phyloP scores from a whole-genome alignment of 768 basidiomycete genomes.

The Nevesoporus exiguus region DNA sequence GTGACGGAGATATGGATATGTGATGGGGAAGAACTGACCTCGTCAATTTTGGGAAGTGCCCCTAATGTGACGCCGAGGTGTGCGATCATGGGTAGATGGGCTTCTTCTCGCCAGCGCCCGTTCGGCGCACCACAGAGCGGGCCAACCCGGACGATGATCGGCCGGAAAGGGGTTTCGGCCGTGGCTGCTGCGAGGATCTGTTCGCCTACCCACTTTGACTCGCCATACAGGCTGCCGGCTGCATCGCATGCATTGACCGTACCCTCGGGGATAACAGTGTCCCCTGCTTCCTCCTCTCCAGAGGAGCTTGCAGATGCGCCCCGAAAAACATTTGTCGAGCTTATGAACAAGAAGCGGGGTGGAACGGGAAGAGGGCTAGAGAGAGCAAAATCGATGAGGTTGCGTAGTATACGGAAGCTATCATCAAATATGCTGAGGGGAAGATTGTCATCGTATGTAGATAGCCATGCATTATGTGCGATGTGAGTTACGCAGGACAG shows the following conservation, averaged over 20 bases:
- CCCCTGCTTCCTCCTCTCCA: not conserved
- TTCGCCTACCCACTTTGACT: slow-evolving; percentile 25
- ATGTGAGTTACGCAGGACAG: slow-evolving; percentile 34
- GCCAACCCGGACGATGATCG: slow-evolving; percentile 35
- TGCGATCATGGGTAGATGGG: slow-evolving; percentile 38
- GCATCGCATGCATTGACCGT: slow-evolving; percentile 9
- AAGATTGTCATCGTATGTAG: not conserved
- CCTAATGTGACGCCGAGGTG: slow-evolving; percentile 15
- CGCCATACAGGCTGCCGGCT: slow-evolving; percentile 8
- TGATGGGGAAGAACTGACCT: slow-evolving; percentile 13
- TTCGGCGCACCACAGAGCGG: slow-evolving; percentile 35
- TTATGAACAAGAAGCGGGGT: slow-evolving; percentile 35
- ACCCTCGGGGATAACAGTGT: not conserved
- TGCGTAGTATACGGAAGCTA: slow-evolving; percentile 19
- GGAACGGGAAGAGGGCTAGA: slow-evolving; percentile 24
- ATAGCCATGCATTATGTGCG: slow-evolving; percentile 34
- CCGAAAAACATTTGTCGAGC: slow-evolving; percentile 18
- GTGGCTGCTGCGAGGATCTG: slow-evolving; percentile 22
- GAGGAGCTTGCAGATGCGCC: not conserved
- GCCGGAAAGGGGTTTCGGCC: slow-evolving; percentile 18
- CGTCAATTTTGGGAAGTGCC: slow-evolving; percentile 18
- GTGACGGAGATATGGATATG: not conserved
- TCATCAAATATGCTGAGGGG: slow-evolving; percentile 12
- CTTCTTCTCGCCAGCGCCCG: slow-evolving; percentile 38
- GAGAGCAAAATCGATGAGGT: slow-evolving; percentile 37